A percentile compares a stretch with the other conserved stretches of the same genome.
These are phyloP conservation scores for Apodospora peruviana DNA, from an alignment of 495 filamentous ascomycete species.

Conservation along the genomic window DNA sequence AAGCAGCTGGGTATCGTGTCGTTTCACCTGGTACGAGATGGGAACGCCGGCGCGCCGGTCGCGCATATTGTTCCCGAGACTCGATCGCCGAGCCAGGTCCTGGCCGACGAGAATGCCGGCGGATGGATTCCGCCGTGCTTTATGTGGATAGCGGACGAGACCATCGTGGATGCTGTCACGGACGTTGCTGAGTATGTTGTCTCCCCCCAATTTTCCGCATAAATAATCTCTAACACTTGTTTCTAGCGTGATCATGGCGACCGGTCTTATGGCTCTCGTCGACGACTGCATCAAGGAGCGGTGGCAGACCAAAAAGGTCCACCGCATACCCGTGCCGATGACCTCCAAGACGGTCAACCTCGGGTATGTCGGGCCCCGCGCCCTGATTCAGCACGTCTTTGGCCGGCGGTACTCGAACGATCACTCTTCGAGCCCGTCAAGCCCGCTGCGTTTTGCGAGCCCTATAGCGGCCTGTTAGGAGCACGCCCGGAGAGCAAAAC, in stretches of 20 bases:
- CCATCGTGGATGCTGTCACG: slow-evolving; percentile 57
- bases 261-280: slow-evolving; percentile 82
- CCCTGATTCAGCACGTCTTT: background rate
- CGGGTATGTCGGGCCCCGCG: background rate
- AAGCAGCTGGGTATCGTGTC: slow-evolving; percentile 57
- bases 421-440: background rate
- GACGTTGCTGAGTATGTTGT: slow-evolving; percentile 90
- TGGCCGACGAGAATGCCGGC: slow-evolving; percentile 71
- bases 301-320: slow-evolving; percentile 45
- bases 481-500: too few species aligned
- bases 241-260: slow-evolving; percentile 76
- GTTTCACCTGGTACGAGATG: slow-evolving; percentile 69
- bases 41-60: slow-evolving; percentile 54
- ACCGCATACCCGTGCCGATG: background rate
- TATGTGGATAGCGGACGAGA: slow-evolving; percentile 77
- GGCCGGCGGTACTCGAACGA: background rate
- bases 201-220: slow-evolving; percentile 8
- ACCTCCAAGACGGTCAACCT: background rate
- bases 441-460: background rate
- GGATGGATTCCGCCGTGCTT: slow-evolving; percentile 89
- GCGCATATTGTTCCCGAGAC: slow-evolving; percentile 84
- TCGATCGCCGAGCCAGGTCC: slow-evolving; percentile 60
- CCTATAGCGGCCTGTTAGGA: background rate
- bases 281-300: slow-evolving; percentile 86
- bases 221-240: slow-evolving; percentile 10